phyloP scores from a whole-genome alignment of 306 rosid species.

The Biancaea sappan region DNA sequence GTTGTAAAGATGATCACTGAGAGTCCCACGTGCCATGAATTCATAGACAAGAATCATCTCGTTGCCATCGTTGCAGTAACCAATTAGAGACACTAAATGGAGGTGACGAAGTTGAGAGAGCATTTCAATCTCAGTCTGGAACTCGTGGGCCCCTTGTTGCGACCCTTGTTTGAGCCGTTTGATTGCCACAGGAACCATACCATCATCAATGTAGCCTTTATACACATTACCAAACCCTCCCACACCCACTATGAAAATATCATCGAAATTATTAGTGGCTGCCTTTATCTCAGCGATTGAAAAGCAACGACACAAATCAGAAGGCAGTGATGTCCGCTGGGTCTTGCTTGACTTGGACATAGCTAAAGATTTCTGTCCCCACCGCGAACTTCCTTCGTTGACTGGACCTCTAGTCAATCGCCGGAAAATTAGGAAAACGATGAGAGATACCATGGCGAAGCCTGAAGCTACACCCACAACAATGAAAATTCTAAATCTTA shows the following conservation, averaged over 20 bases:
- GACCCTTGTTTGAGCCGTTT: conserved; percentile 12
- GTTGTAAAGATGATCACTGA: conserved; percentile 37
- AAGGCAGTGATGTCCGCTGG: neutral
- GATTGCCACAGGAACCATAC: neutral
- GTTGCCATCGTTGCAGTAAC: too few relatives aligned
- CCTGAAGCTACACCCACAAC: neutral
- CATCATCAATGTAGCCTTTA: conserved; percentile 27
- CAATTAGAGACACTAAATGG: too few relatives aligned
- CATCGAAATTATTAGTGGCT: conserved; percentile 36
- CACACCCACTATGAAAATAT: neutral
- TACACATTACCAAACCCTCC: conserved; percentile 42
- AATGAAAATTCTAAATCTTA: neutral
- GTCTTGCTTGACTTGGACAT: neutral
- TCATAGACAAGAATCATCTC: too few relatives aligned
- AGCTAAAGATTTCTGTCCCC: neutral
- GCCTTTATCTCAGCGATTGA: conserved; percentile 22
- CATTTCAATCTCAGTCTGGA: too few relatives aligned
- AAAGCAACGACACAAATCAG: conserved; percentile 17
- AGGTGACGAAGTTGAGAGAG: too few relatives aligned
- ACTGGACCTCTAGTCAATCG: neutral
- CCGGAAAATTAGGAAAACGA: neutral
- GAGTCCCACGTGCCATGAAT: too few relatives aligned
- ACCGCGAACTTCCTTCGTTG: neutral
- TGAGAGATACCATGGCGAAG: neutral
- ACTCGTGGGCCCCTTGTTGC: conserved; percentile 24